These are phyloP conservation scores for Daldinia sp. DNA, from an alignment of 2,329 filamentous ascomycete genomes.

Conservation along the genomic window DNA sequence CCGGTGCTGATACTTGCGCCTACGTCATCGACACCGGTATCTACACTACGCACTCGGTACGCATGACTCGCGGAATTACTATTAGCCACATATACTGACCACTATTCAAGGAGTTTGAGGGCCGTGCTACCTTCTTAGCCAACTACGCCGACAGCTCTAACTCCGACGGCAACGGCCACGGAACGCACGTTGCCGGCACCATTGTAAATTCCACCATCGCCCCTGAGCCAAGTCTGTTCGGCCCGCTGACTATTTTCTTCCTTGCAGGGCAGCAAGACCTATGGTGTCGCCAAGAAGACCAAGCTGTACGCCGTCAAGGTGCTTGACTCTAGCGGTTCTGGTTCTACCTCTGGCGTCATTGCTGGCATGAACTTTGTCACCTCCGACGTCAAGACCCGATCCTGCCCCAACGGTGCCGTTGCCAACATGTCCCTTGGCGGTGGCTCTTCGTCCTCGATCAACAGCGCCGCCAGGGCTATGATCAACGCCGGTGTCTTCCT, in stretches of 20 bases:
- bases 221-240: background rate
- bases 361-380: constrained; percentile 57
- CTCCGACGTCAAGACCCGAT: constrained; percentile 58
- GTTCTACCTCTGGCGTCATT: constrained; percentile 50
- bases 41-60: constrained; percentile 56
- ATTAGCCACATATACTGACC: constrained; percentile 30
- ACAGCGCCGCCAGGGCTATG: constrained; percentile 62
- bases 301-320: constrained; percentile 61
- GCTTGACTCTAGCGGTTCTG: constrained; percentile 51
- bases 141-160: constrained; percentile 53
- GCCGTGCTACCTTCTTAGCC: constrained; percentile 55
- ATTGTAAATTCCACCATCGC: constrained; percentile 44
- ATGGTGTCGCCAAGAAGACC: constrained; percentile 60
- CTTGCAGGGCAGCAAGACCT: constrained; percentile 50
- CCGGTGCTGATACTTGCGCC: constrained; percentile 58
- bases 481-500: constrained; percentile 62
- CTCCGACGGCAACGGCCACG: constrained; percentile 57
- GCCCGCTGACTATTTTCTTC: constrained; percentile 12
- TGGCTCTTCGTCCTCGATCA: constrained; percentile 59
- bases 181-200: constrained; percentile 61
- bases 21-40: constrained; percentile 70
- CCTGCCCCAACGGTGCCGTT: constrained; percentile 59
- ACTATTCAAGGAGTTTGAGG: constrained; percentile 55
- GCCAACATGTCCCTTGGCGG: constrained; percentile 69
- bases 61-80: constrained; percentile 14